Evolutionary conservation across 768 basidiomycete species (phyloP).

Genomic region (Suillus discolor): DNA sequence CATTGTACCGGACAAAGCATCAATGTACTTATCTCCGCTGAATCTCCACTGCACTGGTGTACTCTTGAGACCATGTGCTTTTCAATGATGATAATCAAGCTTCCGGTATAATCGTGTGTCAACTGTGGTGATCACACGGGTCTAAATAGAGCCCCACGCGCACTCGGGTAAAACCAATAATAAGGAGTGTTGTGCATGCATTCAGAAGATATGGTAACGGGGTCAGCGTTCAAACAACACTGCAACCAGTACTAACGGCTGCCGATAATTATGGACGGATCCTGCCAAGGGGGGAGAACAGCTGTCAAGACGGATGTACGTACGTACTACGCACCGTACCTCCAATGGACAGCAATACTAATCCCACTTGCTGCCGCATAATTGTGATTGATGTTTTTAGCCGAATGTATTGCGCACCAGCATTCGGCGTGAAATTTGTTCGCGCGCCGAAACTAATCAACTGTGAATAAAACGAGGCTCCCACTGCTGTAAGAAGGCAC

Average conservation of each 20-base stretch:
- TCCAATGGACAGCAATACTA: neutral
- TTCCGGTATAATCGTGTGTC: neutral
- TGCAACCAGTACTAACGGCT: neutral
- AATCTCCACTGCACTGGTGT: neutral
- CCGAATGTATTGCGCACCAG: neutral
- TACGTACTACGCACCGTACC: neutral
- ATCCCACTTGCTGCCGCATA: neutral
- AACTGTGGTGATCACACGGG: neutral
- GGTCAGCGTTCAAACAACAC: neutral
- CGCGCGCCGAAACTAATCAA: neutral
- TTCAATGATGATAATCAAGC: neutral
- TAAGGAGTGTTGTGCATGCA: neutral
- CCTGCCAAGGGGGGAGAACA: neutral
- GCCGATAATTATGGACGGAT: neutral
- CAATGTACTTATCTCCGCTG: neutral
- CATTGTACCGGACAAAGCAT: neutral
- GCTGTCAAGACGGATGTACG: too few relatives aligned
- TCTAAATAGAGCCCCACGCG: neutral
- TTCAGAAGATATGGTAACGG: neutral
- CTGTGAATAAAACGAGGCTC: neutral
- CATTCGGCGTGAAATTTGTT: neutral
- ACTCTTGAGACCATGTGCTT: neutral
- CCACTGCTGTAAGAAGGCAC: neutral
- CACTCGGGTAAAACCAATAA: neutral
- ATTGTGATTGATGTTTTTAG: neutral